A percentile compares a stretch with the other conserved stretches of the same genome.
These are phyloP conservation scores for Cladosporium sp. DNA, from an alignment of 2,329 filamentous ascomycete genomes.

Conservation along the genomic window DNA sequence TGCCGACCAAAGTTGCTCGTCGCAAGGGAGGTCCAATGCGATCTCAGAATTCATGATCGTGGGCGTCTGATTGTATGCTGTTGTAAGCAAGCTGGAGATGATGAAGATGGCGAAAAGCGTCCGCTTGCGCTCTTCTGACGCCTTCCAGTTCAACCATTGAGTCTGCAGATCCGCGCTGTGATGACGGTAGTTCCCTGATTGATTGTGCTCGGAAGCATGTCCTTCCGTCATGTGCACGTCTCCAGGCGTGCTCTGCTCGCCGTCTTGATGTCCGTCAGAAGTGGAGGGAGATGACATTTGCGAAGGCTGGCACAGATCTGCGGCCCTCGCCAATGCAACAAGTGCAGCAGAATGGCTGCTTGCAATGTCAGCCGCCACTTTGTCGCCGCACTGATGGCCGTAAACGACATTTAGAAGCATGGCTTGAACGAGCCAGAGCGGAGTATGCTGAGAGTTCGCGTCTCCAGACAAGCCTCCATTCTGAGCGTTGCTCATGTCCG, in stretches of 20 bases:
- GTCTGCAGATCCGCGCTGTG: slow-evolving; percentile 48
- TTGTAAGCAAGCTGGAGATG: slow-evolving; percentile 82
- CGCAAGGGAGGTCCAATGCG: slow-evolving; percentile 78
- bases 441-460: slow-evolving; percentile 54
- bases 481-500: slow-evolving; percentile 62
- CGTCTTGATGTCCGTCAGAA: slow-evolving; percentile 9
- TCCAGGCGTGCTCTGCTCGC: slow-evolving; percentile 16
- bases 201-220: slow-evolving; percentile 7
- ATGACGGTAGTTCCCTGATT: slow-evolving; percentile 15
- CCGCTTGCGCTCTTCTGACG: slow-evolving; percentile 81
- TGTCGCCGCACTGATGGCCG: slow-evolving; percentile 89
- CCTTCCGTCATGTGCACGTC: slow-evolving; percentile 49
- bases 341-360: slow-evolving; percentile 86
- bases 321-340: slow-evolving; percentile 82
- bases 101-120: slow-evolving; percentile 89
- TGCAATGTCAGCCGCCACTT: slow-evolving; percentile 82
- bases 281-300: slow-evolving; percentile 12
- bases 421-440: slow-evolving; percentile 90
- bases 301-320: slow-evolving; percentile 61
- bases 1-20: slow-evolving; percentile 84
- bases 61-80: slow-evolving; percentile 87
- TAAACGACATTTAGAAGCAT: slow-evolving; percentile 97
- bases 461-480: slow-evolving; percentile 38
- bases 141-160: slow-evolving; percentile 90
- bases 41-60: slow-evolving; percentile 93